Conservation (phyloP, 2,329 filamentous ascomycete species). For the Hypocreales sp. region DNA sequence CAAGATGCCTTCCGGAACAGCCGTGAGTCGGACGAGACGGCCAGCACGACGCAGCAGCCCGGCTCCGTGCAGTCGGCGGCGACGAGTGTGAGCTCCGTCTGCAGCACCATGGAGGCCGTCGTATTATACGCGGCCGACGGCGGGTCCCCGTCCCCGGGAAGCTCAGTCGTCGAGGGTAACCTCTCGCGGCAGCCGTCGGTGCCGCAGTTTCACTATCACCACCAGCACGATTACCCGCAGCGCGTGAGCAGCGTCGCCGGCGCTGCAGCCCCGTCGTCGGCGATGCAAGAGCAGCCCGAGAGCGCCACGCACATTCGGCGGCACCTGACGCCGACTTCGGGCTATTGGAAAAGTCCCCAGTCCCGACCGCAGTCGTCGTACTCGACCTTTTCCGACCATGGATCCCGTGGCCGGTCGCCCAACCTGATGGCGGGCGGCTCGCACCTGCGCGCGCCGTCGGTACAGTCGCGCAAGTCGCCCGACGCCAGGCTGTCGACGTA, state of each 20-base stretch:
- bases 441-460: slow-evolving; percentile 30
- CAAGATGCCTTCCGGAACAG: slow-evolving; percentile 30
- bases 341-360: slow-evolving; percentile 39
- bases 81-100: slow-evolving; percentile 41
- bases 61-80: slow-evolving; percentile 35
- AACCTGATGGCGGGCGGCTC: slow-evolving; percentile 24
- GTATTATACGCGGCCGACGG: too few species aligned
- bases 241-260: slow-evolving; percentile 26
- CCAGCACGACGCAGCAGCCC: slow-evolving; percentile 30
- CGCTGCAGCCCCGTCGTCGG: slow-evolving; percentile 27
- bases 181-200: slow-evolving; percentile 27
- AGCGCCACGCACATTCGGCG: slow-evolving; percentile 36
- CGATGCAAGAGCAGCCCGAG: slow-evolving; percentile 37
- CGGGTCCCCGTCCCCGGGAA: slow-evolving; percentile 29
- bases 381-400: slow-evolving; percentile 57
- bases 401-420: slow-evolving; percentile 46
- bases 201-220: slow-evolving; percentile 47
- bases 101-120: slow-evolving; percentile 29
- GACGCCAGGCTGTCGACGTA: slow-evolving; percentile 38
- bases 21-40: slow-evolving; percentile 35
- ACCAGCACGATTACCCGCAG: slow-evolving; percentile 31
- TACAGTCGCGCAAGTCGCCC: slow-evolving; percentile 37
- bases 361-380: slow-evolving; percentile 63
- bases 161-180: slow-evolving; percentile 32
- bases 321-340: slow-evolving; percentile 44